A percentile compares a stretch with the other conserved stretches of the same genome.
These are phyloP conservation scores for Suillus americanus DNA, from an alignment of 768 basidiomycete species.

Conservation along the genomic window DNA sequence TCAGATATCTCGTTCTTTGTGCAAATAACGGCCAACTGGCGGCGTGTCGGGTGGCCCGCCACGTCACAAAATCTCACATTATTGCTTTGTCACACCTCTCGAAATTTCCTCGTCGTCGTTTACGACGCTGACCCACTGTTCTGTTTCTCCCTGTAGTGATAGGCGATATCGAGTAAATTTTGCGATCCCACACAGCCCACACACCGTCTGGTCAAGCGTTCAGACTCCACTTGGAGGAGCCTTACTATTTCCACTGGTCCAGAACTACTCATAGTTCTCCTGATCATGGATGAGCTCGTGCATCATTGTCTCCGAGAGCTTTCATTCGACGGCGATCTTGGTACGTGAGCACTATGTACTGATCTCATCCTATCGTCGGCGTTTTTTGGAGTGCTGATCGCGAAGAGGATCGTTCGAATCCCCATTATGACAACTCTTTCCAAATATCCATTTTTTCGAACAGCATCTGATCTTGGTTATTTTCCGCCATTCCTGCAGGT, in stretches of 20 bases:
- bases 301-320: slow-evolving; percentile 84
- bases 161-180: background rate
- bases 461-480: slow-evolving; percentile 12
- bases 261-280: background rate
- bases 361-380: background rate
- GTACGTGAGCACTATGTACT: slow-evolving; percentile 45
- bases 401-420: slow-evolving; percentile 44
- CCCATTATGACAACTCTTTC: slow-evolving; percentile 27
- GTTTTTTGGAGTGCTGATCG: background rate
- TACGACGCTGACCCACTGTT: background rate
- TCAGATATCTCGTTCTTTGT: too few relatives aligned
- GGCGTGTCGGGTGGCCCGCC: too few relatives aligned
- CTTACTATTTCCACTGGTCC: background rate
- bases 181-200: slow-evolving; percentile 6
- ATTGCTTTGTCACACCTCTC: background rate
- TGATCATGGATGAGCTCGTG: slow-evolving; percentile 78
- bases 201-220: background rate
- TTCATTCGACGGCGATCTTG: slow-evolving; percentile 87
- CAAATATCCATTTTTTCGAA: slow-evolving; percentile 18
- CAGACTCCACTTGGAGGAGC: background rate
- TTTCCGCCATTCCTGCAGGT: slow-evolving; percentile 43
- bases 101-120: slow-evolving; percentile 3
- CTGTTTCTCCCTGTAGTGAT: background rate
- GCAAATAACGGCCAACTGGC: too few relatives aligned
- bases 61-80: too few relatives aligned